These are phyloP conservation scores for Penicillium sp. DNA, from an alignment of 2,329 filamentous ascomycete species.

Conservation along the genomic window DNA sequence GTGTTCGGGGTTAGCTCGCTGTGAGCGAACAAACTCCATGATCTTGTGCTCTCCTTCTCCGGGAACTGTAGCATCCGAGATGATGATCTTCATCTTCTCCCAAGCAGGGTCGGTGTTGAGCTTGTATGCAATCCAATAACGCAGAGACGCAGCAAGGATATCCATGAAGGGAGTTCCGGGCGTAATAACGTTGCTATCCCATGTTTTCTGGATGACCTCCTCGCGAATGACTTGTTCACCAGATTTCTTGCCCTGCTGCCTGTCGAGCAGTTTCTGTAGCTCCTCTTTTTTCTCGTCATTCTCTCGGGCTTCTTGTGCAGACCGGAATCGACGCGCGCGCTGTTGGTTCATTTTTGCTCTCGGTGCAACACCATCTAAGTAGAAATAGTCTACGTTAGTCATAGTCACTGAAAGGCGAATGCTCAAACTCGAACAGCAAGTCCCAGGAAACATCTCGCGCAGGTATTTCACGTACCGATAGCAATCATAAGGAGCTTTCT, in stretches of 20 bases:
- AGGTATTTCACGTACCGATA: conserved; percentile 59
- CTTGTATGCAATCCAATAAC: conserved; percentile 98
- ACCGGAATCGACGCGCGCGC: conserved; percentile 89
- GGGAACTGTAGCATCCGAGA: conserved; percentile 95
- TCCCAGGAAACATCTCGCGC: background rate
- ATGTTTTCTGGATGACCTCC: conserved; percentile 75
- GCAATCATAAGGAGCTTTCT: conserved; percentile 96
- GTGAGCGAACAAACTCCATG: conserved; percentile 95
- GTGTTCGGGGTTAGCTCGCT: conserved; percentile 83
- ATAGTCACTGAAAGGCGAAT: background rate
- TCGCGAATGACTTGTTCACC: conserved; percentile 59
- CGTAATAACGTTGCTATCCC: conserved; percentile 85
- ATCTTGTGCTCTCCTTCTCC: conserved; percentile 99
- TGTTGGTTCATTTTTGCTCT: conserved; percentile 99
- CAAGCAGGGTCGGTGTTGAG: conserved; percentile 94
- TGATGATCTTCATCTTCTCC: conserved; percentile 95
- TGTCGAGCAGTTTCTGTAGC: conserved; percentile 77
- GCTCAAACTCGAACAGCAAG: too few relatives aligned
- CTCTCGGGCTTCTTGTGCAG: conserved; percentile 89
- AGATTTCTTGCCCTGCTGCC: conserved; percentile 66
- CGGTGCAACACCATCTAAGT: conserved; percentile 84
- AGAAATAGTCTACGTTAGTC: conserved; percentile 2
- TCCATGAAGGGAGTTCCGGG: conserved; percentile 99
- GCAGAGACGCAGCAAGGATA: conserved; percentile 80
- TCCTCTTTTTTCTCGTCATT: conserved; percentile 90